Percentiles rank a stretch among this genome's conserved stretches.
Evolutionary conservation across 2,329 filamentous ascomycete genomes (phyloP).

Genomic region (Xylariaceae sp.): DNA sequence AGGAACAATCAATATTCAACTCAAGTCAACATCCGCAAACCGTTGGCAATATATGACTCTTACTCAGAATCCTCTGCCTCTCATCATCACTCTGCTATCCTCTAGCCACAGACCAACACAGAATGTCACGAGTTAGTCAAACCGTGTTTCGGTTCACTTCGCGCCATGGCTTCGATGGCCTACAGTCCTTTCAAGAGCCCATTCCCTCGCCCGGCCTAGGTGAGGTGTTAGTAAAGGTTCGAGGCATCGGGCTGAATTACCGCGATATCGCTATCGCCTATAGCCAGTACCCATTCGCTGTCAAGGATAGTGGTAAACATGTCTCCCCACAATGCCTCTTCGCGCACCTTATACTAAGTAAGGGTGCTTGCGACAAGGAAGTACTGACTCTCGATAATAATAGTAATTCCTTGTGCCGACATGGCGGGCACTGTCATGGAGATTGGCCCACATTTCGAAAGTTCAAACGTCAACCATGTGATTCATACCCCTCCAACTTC

Average conservation of each 20-base stretch:
- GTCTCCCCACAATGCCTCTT: too few species aligned
- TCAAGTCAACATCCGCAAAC: too few species aligned
- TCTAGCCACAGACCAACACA: too few species aligned
- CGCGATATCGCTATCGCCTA: conserved; percentile 33
- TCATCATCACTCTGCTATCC: too few species aligned
- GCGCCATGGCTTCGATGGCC: conserved; percentile 16
- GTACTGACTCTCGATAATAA: neutral
- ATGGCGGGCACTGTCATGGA: conserved; percentile 33
- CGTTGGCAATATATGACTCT: too few species aligned
- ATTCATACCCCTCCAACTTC: conserved; percentile 16
- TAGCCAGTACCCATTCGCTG: conserved; percentile 29
- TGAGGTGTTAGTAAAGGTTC: conserved; percentile 33
- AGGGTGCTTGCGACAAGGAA: neutral
- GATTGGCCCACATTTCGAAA: conserved; percentile 5
- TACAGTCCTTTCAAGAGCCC: conserved; percentile 25
- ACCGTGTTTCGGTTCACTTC: conserved; percentile 18
- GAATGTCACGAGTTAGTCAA: too few species aligned
- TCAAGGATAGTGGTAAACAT: too few species aligned
- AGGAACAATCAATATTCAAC: too few species aligned
- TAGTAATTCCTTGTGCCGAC: conserved; percentile 36
- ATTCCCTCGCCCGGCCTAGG: conserved; percentile 23
- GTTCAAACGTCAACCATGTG: conserved; percentile 17
- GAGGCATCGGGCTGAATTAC: conserved; percentile 34
- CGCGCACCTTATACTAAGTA: too few species aligned
- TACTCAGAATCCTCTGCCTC: too few species aligned